Base-by-base conservation (phyloP, 768 basidiomycete genomes). In the Lactarius evosmus region DNA sequence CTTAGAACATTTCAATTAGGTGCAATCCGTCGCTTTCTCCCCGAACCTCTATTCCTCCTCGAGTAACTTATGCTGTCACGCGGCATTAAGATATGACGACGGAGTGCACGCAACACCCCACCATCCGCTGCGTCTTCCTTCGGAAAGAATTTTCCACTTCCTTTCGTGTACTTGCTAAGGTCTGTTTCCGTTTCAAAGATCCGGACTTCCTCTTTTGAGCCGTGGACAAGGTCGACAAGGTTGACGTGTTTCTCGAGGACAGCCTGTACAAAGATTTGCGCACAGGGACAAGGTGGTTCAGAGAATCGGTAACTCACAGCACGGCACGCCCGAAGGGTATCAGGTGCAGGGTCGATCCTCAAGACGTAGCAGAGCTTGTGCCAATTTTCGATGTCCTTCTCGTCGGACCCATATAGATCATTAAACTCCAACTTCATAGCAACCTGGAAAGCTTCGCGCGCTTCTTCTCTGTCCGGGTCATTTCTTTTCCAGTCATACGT, bases 101-200 rank as follows among this genome's bases (percentile, higher is more conserved):
- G 53, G 14, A 74, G 60, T 27, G 66, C 65, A 7, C 66, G 67
- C 34, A 77, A 68, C 7, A 77, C 69, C 33, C 75, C 71, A 27
- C 76, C 74, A 9, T 66, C 65, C 33, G 66, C 61, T 17, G 71
- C 73, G 27, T 63, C 65, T 38, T 72, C 41, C n/a, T 69, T 72
- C 1, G 74, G 75, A 27, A 77, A 60, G 60, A 9, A 41, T 50
- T 50, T 67, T 44, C 1, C 7, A 6, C 3, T 44, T 19, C 25
- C 11, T 44, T 9, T 60, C 12, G 66, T 52, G 52, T 67, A 67
- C 16, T 52, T 14, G 8, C 49, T 46, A 22, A 67, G 58, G 0
- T 12, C 46, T 32, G 17, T 30, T 19, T 52, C 38, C 4, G 56
- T 36, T 17, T 51, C 32, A 38, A 66, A 60, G 9, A 52, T 4